phyloP scores from a whole-genome alignment of 2,329 filamentous ascomycete species.

The Cordyceps cicadae region DNA sequence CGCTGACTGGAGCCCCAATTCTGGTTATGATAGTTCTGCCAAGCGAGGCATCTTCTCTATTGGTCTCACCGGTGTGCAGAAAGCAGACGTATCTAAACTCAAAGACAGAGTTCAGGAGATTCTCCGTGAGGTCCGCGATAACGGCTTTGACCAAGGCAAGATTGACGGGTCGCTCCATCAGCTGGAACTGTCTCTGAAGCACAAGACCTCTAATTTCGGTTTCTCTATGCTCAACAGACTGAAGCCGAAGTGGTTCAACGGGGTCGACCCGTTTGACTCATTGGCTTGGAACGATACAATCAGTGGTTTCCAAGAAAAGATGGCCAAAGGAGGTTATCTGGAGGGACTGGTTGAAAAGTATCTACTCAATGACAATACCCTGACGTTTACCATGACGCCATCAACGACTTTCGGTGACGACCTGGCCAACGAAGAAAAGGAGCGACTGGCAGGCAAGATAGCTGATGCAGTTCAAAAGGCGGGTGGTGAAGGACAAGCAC shows the following conservation, averaged over 20 bases:
- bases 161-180: conserved; percentile 92
- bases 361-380: conserved; percentile 72
- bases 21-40: conserved; percentile 76
- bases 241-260: conserved; percentile 91
- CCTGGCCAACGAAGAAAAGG: conserved; percentile 66
- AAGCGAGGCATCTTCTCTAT: conserved; percentile 79
- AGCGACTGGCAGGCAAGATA: conserved; percentile 68
- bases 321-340: conserved; percentile 70
- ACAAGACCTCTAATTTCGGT: conserved; percentile 94
- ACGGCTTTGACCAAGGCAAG: conserved; percentile 82
- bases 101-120: conserved; percentile 67
- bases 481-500: conserved; percentile 62
- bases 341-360: conserved; percentile 85
- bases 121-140: conserved; percentile 58
- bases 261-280: conserved; percentile 82
- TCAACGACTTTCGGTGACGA: conserved; percentile 66
- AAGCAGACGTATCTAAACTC: conserved; percentile 68
- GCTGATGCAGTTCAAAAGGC: conserved; percentile 58
- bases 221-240: conserved; percentile 83
- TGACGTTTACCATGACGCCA: conserved; percentile 93
- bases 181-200: conserved; percentile 83
- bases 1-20: conserved; percentile 89
- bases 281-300: conserved; percentile 89
- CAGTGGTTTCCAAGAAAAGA: conserved; percentile 67
- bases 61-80: conserved; percentile 80